Conservation (phyloP, 139 green algal species). For the Chlorella sp. region DNA sequence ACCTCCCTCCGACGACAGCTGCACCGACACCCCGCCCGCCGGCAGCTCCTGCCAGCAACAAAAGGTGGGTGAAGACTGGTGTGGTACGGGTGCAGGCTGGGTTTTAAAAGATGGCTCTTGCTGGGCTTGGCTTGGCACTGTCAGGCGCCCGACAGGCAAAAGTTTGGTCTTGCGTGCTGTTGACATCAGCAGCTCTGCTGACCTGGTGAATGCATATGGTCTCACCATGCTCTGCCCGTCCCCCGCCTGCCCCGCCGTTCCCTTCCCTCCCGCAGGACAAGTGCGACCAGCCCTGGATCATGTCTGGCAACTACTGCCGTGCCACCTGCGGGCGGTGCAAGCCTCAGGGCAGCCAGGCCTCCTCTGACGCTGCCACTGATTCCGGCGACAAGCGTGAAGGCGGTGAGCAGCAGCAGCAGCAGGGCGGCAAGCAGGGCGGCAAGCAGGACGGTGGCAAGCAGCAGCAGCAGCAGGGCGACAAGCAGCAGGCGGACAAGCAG, state of each 20-base stretch:
- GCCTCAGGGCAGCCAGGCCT: not conserved
- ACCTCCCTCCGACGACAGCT: not conserved
- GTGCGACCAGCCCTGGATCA: slow-evolving; percentile 18
- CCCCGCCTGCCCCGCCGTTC: not conserved
- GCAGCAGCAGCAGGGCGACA: slow-evolving; percentile 28
- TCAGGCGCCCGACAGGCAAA: too few relatives aligned
- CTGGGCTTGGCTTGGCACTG: too few relatives aligned
- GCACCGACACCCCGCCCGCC: slow-evolving; percentile 17
- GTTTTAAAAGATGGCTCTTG: too few relatives aligned
- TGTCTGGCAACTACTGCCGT: slow-evolving; percentile 10
- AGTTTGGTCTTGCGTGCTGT: not conserved
- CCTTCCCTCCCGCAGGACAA: not conserved
- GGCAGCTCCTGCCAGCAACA: slow-evolving; percentile 23
- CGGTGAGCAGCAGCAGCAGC: too few relatives aligned
- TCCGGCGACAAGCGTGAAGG: not conserved
- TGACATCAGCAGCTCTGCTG: too few relatives aligned
- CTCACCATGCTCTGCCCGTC: too few relatives aligned
- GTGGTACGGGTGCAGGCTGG: too few relatives aligned
- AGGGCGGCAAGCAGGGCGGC: too few relatives aligned
- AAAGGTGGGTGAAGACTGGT: not conserved
- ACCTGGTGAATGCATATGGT: too few relatives aligned
- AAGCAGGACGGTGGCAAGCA: not conserved
- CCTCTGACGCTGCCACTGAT: not conserved
- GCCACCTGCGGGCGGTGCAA: slow-evolving; percentile 25
- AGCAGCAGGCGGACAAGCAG: slow-evolving; percentile 20